Evolutionary conservation across 2,329 filamentous ascomycete genomes (phyloP), one percentile per base, ranked within the genome.

Genomic region (Aureobasidium leucospermi): DNA sequence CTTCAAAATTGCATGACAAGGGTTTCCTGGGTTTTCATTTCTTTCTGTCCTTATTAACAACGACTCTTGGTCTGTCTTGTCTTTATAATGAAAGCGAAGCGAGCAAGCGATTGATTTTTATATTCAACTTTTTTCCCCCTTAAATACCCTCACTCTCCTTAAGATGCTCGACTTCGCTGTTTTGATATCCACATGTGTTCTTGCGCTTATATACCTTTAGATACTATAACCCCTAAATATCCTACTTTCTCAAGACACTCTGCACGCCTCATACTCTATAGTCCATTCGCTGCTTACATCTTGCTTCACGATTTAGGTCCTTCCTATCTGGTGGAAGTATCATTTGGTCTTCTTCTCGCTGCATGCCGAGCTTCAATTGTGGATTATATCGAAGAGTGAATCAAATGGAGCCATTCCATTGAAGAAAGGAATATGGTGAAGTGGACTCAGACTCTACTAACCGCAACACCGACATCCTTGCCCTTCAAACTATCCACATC

Each of bases 1-100:
- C 42, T 48, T 42, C 36, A 42, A 57, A 39, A 29, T 39, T 46
- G 29, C 31, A 57, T 47, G 32, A 11, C 32, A 34, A 10, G 49
- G 38, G 19, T 10, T 52, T 53, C 15, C 48, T 19, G 23, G 48
- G 48, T 32, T 39, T 36, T 39, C 19, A 13, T 23, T 32, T 38
- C 52, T 57, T 29, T 29, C 32, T 57, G 9, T 46, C 32, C 52
- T 46, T 29, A 34, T 28, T n/a, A n/a, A 32, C n/a, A 23, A 36
- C 38, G 38, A 39, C 38, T 52, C n/a, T n/a, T 29, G 39, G 29
- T 51, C n/a, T 9, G 31, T 29, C 41, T 38, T 34, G 31, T 57
- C 36, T 58, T 48, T 58, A 10, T 60, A 52, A 60, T 49, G 31
- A 60, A 38, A 52, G 58, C 58, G 48, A 53, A 60, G 47, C 47